Evolutionary conservation across 805 yeast species (phyloP).

Genomic region (Sugiyamaella mastotermitis): DNA sequence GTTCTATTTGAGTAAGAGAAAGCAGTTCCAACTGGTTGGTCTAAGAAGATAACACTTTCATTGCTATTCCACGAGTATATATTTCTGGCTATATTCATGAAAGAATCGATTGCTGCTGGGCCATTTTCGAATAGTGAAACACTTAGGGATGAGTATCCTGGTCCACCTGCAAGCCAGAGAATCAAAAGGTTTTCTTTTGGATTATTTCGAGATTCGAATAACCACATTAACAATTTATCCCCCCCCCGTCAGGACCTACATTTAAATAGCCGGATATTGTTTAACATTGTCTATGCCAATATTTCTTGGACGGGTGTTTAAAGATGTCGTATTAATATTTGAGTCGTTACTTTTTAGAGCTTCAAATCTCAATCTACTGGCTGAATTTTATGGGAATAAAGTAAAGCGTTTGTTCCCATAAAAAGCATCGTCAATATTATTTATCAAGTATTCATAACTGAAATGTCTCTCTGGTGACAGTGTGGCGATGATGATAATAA

Average conservation of each 20-base stretch:
- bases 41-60: constrained; percentile 80
- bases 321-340: no score
- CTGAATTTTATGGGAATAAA: no score
- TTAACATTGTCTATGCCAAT: constrained; percentile 76
- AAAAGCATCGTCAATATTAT: no score
- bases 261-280: constrained; percentile 85
- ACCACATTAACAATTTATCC: constrained; percentile 81
- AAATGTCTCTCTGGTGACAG: no score
- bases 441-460: no score
- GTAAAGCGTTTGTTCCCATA: no score
- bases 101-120: constrained; percentile 63
- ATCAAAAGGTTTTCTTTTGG: constrained; percentile 81
- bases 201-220: constrained; percentile 82
- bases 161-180: constrained; percentile 91
- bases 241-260: constrained; percentile 56
- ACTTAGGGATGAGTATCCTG: constrained; percentile 86
- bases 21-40: constrained; percentile 86
- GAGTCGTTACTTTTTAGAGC: no score
- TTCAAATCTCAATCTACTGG: no score
- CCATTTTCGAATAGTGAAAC: constrained; percentile 85
- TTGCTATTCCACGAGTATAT: constrained; percentile 80
- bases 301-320: no score
- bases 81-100: constrained; percentile 63
- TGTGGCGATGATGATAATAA: no score
- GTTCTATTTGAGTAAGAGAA: constrained; percentile 58